Base-by-base conservation (phyloP, 148 eudicot species). In the Persicaria maculosa region DNA sequence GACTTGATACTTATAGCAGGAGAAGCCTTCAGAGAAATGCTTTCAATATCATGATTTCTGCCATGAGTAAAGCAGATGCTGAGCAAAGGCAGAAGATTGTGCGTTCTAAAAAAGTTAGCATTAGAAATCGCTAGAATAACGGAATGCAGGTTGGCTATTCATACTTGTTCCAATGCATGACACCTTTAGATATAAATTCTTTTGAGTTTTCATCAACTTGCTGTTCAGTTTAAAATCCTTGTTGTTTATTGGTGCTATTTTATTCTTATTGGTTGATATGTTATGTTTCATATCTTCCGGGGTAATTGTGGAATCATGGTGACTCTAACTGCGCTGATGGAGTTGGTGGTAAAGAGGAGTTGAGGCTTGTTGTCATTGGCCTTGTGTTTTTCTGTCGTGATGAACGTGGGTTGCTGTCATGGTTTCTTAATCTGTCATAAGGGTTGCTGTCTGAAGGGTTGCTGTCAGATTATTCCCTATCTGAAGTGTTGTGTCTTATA, bases 51-150 rank as follows among this genome's bases (percentile, higher is more conserved):
- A 40, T 71, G 74, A 68, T 81, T 76, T 77, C 76, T 25, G 45
- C 54, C 62, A 78, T 44, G 79, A 73, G 72, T 71, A 78, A 77
- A 57, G 43, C 77, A 64, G 86, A 77, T 81, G 85, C 77, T 68
- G 87, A 80, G 76, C 88, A 87, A 82, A 87, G 93, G 81, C 80
- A 79, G 69, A 80, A 81, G 31, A 77, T 75, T 65, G 96, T 84
- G 48, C 85, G 81, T 55, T 74, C 79, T 80, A 96, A 97, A 36
- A 95, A 92, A 85, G 69, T 81, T 61, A 88, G 87, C 52, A 83
- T 95, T 75, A 87, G 92, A 83, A 87, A 82, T 84, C 98, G 93
- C 0, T 92, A 93, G 67, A 80, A 83, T 81, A 79, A 74, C 14
- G 84, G 80, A 65, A 84, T 92, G 88, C 96, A 89, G 92, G 98